Evolutionary conservation across 495 filamentous ascomycete genomes (phyloP), one percentile per base, ranked within the genome.

Genomic region (Penicillium simplicissimum): DNA sequence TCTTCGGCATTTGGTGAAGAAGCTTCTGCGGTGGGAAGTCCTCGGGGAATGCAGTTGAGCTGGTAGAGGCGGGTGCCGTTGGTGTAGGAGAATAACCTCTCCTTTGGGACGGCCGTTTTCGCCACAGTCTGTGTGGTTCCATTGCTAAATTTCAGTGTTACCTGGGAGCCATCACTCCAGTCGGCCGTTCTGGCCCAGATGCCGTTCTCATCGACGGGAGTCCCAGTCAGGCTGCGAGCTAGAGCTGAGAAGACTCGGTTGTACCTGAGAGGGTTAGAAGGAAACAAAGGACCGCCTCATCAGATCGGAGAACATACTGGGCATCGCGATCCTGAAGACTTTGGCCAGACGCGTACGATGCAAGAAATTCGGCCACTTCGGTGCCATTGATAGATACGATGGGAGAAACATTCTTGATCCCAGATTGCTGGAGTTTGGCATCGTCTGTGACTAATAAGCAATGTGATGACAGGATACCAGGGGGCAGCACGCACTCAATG

Each of bases 1-100:
- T 86, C 34, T 83, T 89, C 61, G 79, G 86, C 58, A 81, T 82
- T 62, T 1, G 67, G 52, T 3, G 52, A 52, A 28, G 65, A 55
- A 25, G 19, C 47, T 19, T 59, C 37, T 11, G 45, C 54, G 14
- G 61, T 53, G 13, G 61, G 58, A 11, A 63, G 49, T 19, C 38
- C 61, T 14, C 52, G 58, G 13, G 69, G 69, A 52, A 72, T 61
- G n/a, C 69, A 72, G 10, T 64, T 57, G 56, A 62, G 45, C 2
- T 61, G 51, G 51, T 61, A 72, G 4, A 72, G 48, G 10, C 61
- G 42, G 1, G 64, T 68, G 43, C 69, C 69, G 37, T 68, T 70
- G 1, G 62, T 19, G 23, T 72, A 72, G 11, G 57, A 48, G 33
- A 72, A 72, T 38, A 62, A 68, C 19, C 60, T 60, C 48, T 72